These are phyloP conservation scores for Fusarium mexicanum DNA, from an alignment of 2,329 filamentous ascomycete genomes.

Conservation along the genomic window DNA sequence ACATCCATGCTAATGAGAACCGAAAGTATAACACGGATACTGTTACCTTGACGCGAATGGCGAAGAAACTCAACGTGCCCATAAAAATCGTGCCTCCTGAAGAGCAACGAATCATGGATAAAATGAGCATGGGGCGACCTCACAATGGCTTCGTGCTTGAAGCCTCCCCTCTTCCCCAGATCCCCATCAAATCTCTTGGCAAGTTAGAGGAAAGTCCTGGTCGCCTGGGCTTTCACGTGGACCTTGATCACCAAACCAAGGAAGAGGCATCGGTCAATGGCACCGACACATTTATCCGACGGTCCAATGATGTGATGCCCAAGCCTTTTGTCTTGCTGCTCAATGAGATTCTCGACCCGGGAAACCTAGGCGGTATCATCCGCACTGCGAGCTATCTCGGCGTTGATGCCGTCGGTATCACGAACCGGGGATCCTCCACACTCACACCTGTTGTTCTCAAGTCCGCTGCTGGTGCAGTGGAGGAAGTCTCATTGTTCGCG, in stretches of 20 bases:
- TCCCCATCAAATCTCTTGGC: conserved; percentile 70
- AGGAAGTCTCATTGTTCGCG: conserved; percentile 78
- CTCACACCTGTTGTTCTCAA: conserved; percentile 84
- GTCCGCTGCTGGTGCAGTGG: conserved; percentile 86
- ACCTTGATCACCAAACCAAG: conserved; percentile 72
- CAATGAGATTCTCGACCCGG: conserved; percentile 83
- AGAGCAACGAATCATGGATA: conserved; percentile 78
- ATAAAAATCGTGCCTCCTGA: conserved; percentile 68
- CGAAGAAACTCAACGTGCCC: conserved; percentile 59
- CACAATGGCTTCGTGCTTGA: conserved; percentile 94
- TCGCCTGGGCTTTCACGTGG: conserved; percentile 65
- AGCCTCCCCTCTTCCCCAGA: conserved; percentile 80
- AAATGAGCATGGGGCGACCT: conserved; percentile 82
- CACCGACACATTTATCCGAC: conserved; percentile 58
- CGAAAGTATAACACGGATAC: conserved; percentile 61
- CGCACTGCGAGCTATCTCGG: conserved; percentile 92
- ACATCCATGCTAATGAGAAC: conserved; percentile 73
- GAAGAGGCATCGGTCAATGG: conserved; percentile 84
- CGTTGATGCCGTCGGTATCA: conserved; percentile 82
- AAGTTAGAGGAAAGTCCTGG: conserved; percentile 55
- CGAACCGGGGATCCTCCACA: conserved; percentile 76
- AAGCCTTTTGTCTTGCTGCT: conserved; percentile 79
- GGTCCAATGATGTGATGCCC: conserved; percentile 47
- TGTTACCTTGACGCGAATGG: conserved; percentile 55
- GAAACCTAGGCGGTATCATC: conserved; percentile 89